Evolutionary conservation across 805 yeast species (phyloP), one percentile per base, ranked within the genome.

Genomic region (Scheffersomyces spartinae): DNA sequence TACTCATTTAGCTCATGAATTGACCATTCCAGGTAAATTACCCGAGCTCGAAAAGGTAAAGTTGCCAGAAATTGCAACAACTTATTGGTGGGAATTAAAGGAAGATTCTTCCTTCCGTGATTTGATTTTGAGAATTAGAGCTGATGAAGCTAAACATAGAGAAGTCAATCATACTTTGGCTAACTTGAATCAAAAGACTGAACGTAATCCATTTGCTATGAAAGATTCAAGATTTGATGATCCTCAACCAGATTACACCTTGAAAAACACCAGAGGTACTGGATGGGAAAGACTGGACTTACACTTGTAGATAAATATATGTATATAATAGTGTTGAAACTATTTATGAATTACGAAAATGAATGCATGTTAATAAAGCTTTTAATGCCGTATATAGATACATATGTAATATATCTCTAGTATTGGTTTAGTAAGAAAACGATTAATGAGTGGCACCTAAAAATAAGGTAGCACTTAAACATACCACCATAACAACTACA

Each of bases 141-240:
- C 86, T 2, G 86, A 77, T 41, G 86, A 77, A 47, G 76, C 83
- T 20, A 77, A 77, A 45, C 85, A 77, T 43, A 63, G 86, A 47
- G 86, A 78, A 42, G 85, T 78, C 15, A 78, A 77, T 50, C 86
- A 77, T 40, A 78, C 85, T 0, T 64, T 76, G 41, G 85, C 81
- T 9, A 76, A 76, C 39, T 60, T 77, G 38, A 45, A 59, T 27
- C 71, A 60, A 34, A 46, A 49, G 16, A 26, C 24, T 1, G 84
- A 78, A 43, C 61, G 83, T 39, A 78, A 78, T 42, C 86, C 86
- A 9, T 78, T 71, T 47, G 84, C 64, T 5, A 39, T 56, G 37
- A 49, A 57, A 17, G 49, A 61, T 12, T 43, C 44, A 8, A 41
- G 27, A 11, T 25, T 30, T 9, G 42, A 40, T 11, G 33, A 43